phyloP scores from a whole-genome alignment of 192 early-diverging fungal genomes.

The Endogone sp. region DNA sequence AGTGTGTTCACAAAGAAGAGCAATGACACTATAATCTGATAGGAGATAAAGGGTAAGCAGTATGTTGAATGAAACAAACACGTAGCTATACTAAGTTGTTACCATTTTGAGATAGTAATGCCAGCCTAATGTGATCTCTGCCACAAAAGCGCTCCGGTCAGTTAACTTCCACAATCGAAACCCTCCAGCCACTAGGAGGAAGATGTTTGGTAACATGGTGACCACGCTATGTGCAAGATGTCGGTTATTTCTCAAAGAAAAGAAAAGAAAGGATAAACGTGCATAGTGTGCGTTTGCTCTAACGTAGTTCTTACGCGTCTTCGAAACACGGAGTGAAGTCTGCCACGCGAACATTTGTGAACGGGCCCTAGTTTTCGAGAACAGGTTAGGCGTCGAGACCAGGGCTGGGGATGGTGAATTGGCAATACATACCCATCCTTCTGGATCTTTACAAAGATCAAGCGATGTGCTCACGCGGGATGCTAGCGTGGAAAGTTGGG shows the following conservation, averaged over 20 bases:
- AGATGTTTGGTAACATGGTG: slow-evolving; percentile 18
- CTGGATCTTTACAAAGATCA: slow-evolving; percentile 28
- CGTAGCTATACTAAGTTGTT: neutral
- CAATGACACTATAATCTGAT: slow-evolving; percentile 15
- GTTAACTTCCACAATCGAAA: slow-evolving; percentile 30
- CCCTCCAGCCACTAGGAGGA: slow-evolving; percentile 38
- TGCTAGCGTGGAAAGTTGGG: neutral
- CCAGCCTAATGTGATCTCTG: slow-evolving; percentile 24
- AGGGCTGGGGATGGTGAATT: neutral
- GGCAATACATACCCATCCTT: slow-evolving; percentile 35
- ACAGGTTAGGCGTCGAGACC: neutral
- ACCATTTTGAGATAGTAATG: slow-evolving; percentile 33
- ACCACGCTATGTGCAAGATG: slow-evolving; percentile 13
- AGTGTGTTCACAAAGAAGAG: slow-evolving; percentile 11
- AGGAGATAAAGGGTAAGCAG: slow-evolving; percentile 2
- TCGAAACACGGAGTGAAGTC: slow-evolving; percentile 52
- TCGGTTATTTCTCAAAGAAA: too few species aligned
- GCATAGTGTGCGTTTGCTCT: too few species aligned
- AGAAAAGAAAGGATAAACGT: too few species aligned
- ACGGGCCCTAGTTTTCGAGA: slow-evolving; percentile 24
- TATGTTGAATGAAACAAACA: slow-evolving; percentile 9
- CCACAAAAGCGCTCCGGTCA: slow-evolving; percentile 14
- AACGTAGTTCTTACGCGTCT: slow-evolving; percentile 22
- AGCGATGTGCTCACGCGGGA: slow-evolving; percentile 1
- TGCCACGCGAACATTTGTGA: slow-evolving; percentile 27